Evolutionary conservation across 2,329 filamentous ascomycete genomes (phyloP).

Genomic region (Ascosphaera pollenicola): DNA sequence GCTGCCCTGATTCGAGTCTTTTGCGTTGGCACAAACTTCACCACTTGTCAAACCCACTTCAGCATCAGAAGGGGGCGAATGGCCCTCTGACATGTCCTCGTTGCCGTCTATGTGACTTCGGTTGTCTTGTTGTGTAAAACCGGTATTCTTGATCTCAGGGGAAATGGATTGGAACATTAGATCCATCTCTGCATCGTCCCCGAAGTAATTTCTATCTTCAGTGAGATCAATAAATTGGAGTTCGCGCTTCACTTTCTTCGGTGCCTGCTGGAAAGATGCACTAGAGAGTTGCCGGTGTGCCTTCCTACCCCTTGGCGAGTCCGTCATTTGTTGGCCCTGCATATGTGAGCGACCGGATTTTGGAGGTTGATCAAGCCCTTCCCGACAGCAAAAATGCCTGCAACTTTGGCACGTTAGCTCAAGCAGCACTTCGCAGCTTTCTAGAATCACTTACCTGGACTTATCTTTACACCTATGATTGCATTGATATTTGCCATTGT

Average conservation of each 20-base stretch:
- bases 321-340: too few species aligned
- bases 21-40: too few species aligned
- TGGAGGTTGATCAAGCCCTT: constrained; percentile 45
- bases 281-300: too few species aligned
- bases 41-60: too few species aligned
- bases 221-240: constrained; percentile 6
- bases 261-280: too few species aligned
- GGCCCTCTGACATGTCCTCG: too few species aligned
- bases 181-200: not conserved
- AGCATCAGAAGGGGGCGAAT: too few species aligned
- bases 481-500: constrained; percentile 53
- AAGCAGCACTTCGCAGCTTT: constrained; percentile 11
- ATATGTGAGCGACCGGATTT: constrained; percentile 11
- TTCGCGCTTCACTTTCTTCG: not conserved
- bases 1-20: too few species aligned
- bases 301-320: too few species aligned
- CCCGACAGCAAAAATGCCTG: constrained; percentile 50
- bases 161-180: not conserved
- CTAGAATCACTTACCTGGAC: constrained; percentile 12
- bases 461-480: constrained; percentile 48
- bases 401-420: constrained; percentile 24
- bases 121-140: too few species aligned
- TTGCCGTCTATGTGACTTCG: too few species aligned
- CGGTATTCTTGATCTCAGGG: not conserved
- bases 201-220: not conserved